Base-by-base conservation (phyloP, 176 grass and related monocot species). In the Ensete glaucum region DNA sequence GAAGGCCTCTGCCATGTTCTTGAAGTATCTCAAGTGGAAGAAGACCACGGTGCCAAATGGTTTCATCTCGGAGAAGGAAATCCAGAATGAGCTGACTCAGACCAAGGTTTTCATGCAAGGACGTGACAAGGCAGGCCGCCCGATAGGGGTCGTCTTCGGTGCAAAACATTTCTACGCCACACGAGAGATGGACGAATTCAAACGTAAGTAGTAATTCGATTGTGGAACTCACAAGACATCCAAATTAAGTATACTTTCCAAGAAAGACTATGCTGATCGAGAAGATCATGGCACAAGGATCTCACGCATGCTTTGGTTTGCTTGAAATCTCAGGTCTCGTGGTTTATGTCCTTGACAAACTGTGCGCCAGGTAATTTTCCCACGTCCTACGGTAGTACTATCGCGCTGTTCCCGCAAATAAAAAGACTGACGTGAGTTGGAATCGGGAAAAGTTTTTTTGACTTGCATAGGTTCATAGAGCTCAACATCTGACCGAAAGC, bases 11-110 rank as follows among this genome's bases (percentile, higher is more conserved):
- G 64, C 80, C 13, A 81, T 98, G 84, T 82, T 93, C 25, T 52
- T 93, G 52, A 98, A 89, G 73, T 91, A 65, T 25, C 62, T 91
- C 1, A 79, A 77, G 63, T 93, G 95, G 95, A 85, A 88, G 78
- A 63, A 19, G 76, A 79, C 82, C 53, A 75, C 69, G 25, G 86
- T 80, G 57, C 94, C 94, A 10, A 86, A 83, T 26, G 86, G 95
- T 17, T 83, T 53, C 54, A 85, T 93, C 75, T 80, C 81, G n/a
- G 88, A 87, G 34, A 82, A 78, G 1, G 59, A 76, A 54, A 75
- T 89, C n/a, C 64, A 74, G 9, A 54, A 74, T 48, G 88, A 98
- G 68, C 83, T 98, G 20, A 49, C 72, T 1, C 69, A 98, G 19
- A 77, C 79, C 62, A 98, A 93, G 88, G 15, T 50, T 3, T 89